Base-by-base conservation (phyloP, 2,329 filamentous ascomycete species). In the Phoma sp. region DNA sequence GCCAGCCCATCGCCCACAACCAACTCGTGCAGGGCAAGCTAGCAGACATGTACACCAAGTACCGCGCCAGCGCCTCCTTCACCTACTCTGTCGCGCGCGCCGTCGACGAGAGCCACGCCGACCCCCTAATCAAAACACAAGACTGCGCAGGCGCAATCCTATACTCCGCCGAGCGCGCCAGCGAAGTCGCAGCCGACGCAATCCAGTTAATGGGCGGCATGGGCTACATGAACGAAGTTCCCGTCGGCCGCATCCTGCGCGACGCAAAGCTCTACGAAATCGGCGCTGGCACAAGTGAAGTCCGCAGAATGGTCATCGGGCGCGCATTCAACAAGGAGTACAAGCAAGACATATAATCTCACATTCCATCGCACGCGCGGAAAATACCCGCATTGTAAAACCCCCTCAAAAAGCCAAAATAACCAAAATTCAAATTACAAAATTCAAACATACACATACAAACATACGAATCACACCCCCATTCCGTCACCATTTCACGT, bases 11-110 rank as follows among this genome's bases (percentile, higher is more conserved):
- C 60, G 93, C 91, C 0, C 89, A 95, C 65, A 96, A 96, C 75
- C 95, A 99, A 76, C 83, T 98, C 59, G 84, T 98, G 18, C 95
- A 98, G 77, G 93, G 91, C 52, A 93, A 93, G 72, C 83, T 98
- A 38, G 92, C 95, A 50, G 93, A 98, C 74, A 97, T 99, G 93
- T 96, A 98, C 78, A 97, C 92, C 40, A 96, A 96, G 76, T 84
- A 95, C 54, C 88, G 91, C 67, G 92, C 90, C 10, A 87, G 89
- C 14, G 82, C 87, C n/a, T 84, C 92, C 2, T 97, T 96, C 76
- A 98, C 93, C 0, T 96, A 96, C 71, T 79, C 83, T 30, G 93
- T 93, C 0, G 95, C 95, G 3, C 83, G 84, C 39, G 83, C 84
- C 2, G 89, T 97, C 17, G 93, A 97, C 66, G 65, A 73, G 53